phyloP scores from a whole-genome alignment of 805 yeast genomes.

The Suhomyces sp. region DNA sequence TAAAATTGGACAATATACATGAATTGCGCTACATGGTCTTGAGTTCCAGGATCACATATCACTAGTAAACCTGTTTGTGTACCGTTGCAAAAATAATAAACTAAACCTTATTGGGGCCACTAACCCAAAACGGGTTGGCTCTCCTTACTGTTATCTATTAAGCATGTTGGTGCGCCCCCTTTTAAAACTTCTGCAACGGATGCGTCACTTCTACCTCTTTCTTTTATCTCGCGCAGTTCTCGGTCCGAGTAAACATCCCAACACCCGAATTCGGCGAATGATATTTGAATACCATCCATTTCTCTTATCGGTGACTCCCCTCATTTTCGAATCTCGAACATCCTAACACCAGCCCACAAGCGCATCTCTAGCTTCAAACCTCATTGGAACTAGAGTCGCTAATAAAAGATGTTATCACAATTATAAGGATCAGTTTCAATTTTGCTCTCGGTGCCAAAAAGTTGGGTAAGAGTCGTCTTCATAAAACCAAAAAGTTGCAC shows the following conservation, averaged over 20 bases:
- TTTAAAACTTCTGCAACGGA: background rate
- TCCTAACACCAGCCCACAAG: background rate
- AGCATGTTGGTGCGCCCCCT: background rate
- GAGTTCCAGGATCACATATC: background rate
- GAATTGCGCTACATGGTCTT: background rate
- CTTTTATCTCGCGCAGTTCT: background rate
- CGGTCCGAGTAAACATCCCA: background rate
- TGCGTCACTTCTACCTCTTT: background rate
- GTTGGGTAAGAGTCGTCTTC: background rate
- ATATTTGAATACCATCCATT: background rate
- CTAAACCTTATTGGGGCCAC: background rate
- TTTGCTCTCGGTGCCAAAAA: background rate
- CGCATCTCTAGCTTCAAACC: background rate
- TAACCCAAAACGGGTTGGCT: background rate
- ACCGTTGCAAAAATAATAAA: background rate
- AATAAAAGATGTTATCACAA: background rate
- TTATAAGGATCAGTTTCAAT: background rate
- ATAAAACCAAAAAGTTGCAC: background rate
- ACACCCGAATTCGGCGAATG: background rate
- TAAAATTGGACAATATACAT: background rate
- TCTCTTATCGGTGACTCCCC: background rate
- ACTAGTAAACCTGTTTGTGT: background rate
- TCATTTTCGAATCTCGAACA: background rate
- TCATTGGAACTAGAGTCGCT: background rate
- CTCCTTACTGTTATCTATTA: background rate